A percentile compares a stretch with the other conserved stretches of the same genome.
Evolutionary conservation across 345 rosid species (phyloP).

Genomic region (Linum lewisii): DNA sequence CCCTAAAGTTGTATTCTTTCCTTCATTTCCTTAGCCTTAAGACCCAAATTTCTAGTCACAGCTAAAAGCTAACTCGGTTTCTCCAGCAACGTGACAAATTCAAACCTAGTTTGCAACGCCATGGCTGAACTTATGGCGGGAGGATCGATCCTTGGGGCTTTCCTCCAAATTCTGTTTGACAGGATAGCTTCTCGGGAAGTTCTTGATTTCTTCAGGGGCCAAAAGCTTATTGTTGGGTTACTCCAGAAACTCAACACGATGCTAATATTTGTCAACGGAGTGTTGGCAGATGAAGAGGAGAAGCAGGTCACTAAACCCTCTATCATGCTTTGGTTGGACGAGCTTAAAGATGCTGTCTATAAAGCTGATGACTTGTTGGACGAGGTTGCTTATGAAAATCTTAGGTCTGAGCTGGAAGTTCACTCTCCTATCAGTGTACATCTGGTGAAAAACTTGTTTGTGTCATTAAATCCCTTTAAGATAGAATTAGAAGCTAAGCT

Average conservation of each 20-base stretch:
- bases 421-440: neutral
- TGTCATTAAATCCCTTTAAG: neutral
- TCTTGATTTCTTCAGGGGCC: neutral
- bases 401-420: neutral
- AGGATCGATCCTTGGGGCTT: neutral
- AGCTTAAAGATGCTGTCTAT: neutral
- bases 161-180: constrained; percentile 4
- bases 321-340: neutral
- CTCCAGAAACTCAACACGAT: constrained; percentile 4
- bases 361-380: neutral
- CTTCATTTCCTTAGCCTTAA: no score
- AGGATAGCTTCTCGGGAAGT: neutral
- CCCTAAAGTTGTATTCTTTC: no score
- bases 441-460: neutral
- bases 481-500: neutral
- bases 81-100: no score
- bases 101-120: neutral
- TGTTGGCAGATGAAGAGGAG: constrained; percentile 1
- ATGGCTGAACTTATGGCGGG: neutral
- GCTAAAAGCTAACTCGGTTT: no score
- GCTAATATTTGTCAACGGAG: neutral
- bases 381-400: neutral
- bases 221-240: neutral
- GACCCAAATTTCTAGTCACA: no score
- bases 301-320: neutral